Evolutionary conservation across 2,329 filamentous ascomycete species (phyloP).

Genomic region (Colletotrichum brevisporum): DNA sequence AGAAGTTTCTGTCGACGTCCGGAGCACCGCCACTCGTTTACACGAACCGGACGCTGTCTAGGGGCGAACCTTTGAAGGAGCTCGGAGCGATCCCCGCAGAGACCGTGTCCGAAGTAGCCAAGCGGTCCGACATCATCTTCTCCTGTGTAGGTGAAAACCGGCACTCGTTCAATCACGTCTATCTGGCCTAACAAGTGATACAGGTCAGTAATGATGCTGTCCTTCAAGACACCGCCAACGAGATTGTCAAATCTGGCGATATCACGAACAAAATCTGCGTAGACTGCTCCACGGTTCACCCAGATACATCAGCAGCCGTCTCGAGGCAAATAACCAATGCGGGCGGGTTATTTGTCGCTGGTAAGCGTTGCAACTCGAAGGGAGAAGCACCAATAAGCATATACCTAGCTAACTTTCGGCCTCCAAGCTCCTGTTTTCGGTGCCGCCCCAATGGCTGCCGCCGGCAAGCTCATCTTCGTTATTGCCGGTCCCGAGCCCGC

Average conservation of each 20-base stretch:
- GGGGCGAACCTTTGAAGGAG: conserved; percentile 51
- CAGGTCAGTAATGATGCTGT: conserved; percentile 48
- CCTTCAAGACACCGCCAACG: conserved; percentile 11
- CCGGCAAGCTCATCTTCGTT: conserved; percentile 59
- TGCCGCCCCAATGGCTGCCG: conserved; percentile 55
- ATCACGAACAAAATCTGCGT: conserved; percentile 41
- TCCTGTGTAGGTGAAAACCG: conserved; percentile 51
- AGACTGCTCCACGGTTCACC: conserved; percentile 47
- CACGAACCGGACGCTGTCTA: conserved; percentile 62
- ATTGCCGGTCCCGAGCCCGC: conserved; percentile 54
- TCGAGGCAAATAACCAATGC: conserved; percentile 14
- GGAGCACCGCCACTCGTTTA: conserved; percentile 67
- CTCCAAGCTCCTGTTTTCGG: conserved; percentile 56
- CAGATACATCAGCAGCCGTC: conserved; percentile 47
- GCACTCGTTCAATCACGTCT: conserved; percentile 5
- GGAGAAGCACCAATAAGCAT: no score
- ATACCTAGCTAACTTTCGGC: neutral
- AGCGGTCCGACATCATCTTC: conserved; percentile 55
- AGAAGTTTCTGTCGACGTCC: conserved; percentile 70
- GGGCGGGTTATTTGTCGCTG: conserved; percentile 58
- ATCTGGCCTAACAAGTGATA: neutral
- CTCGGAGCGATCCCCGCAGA: conserved; percentile 51
- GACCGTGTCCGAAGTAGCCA: conserved; percentile 52
- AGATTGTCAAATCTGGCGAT: conserved; percentile 50
- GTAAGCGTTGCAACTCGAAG: neutral